A percentile compares a stretch with the other conserved stretches of the same genome.
These are phyloP conservation scores for Acacia crassicarpa DNA, from an alignment of 306 rosid genomes.

Conservation along the genomic window DNA sequence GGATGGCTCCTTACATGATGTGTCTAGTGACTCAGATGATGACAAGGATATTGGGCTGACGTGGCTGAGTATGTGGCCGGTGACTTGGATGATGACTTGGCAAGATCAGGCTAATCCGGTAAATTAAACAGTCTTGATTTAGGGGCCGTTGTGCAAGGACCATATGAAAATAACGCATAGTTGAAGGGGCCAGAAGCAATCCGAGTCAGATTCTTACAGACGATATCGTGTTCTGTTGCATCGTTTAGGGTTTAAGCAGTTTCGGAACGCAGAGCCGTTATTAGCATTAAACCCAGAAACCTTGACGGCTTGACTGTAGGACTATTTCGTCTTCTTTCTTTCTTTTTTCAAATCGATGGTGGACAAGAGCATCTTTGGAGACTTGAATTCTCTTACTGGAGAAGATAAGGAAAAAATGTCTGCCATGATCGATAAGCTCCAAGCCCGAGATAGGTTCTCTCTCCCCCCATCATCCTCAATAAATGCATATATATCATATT, in stretches of 20 bases:
- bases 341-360: conserved; percentile 37
- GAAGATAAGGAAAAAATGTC: conserved; percentile 69
- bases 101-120: too few relatives aligned
- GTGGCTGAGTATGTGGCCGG: too few relatives aligned
- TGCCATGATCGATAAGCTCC: conserved; percentile 57
- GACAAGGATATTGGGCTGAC: too few relatives aligned
- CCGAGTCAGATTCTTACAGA: not conserved
- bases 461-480: not conserved
- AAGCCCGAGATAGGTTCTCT: conserved; percentile 71
- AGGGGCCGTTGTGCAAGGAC: not conserved
- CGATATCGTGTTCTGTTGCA: not conserved
- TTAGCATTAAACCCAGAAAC: conserved; percentile 32
- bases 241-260: conserved; percentile 49
- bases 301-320: not conserved
- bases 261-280: not conserved
- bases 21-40: too few relatives aligned
- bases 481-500: not conserved
- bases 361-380: conserved; percentile 60
- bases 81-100: too few relatives aligned
- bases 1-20: too few relatives aligned
- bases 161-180: not conserved
- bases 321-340: not conserved
- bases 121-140: not conserved
- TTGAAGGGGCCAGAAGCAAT: not conserved
- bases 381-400: conserved; percentile 53